Conservation (phyloP, 2,329 filamentous ascomycete genomes). For the Diaporthe sp. region DNA sequence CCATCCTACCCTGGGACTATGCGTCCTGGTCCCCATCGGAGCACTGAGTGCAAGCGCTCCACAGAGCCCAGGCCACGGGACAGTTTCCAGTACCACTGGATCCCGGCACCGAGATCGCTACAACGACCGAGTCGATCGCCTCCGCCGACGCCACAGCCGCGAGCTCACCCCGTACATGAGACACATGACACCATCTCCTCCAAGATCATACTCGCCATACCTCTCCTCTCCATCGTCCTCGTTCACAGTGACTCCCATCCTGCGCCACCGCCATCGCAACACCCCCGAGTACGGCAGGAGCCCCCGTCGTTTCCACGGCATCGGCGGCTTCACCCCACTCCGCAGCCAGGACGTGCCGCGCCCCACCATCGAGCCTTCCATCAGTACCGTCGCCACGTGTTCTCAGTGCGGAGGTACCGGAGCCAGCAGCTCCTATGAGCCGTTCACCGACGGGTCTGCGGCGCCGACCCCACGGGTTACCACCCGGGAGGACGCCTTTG, state of each 20-base stretch:
- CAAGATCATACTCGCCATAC: neutral
- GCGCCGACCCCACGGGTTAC: neutral
- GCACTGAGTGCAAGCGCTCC: neutral
- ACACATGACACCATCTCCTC: neutral
- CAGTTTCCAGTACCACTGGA: neutral
- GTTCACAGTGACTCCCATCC: neutral
- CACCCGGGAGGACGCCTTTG: neutral
- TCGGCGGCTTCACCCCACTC: neutral
- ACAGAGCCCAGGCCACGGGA: neutral
- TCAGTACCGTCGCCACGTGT: neutral
- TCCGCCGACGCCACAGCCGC: neutral
- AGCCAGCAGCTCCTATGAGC: neutral
- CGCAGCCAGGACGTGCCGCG: neutral
- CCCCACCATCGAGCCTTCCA: neutral
- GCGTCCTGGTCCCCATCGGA: constrained; percentile 1
- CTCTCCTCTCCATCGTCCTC: neutral
- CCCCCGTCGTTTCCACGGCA: neutral
- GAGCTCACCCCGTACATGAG: neutral
- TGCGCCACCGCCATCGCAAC: neutral
- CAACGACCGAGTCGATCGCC: neutral
- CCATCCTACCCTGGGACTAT: neutral
- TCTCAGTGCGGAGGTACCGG: neutral
- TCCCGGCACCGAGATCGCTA: neutral
- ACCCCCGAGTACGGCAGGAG: neutral
- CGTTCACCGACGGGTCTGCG: neutral